Evolutionary conservation across 345 rosid genomes (phyloP), one percentile per base, ranked within the genome.

Genomic region (Abelmoschus esculentus): DNA sequence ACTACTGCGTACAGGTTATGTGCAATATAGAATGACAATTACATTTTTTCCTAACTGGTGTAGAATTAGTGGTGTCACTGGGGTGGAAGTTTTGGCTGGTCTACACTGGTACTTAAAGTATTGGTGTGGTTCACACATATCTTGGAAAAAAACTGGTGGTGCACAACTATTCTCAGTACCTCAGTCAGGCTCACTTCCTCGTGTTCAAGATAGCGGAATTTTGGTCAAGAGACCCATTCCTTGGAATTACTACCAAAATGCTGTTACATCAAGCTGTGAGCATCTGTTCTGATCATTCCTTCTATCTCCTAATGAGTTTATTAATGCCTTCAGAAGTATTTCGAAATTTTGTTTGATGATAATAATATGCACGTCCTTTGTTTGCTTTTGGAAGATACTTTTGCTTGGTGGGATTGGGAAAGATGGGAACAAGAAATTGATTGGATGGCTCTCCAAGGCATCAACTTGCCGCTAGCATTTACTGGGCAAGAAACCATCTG

Each of bases 401-500:
- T 85, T 79, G 86, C 90, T 64, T 88, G 93, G 93, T 85, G 93
- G 93, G 87, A 83, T 76, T 86, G 90, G 89, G 74, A 70, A 82
- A 84, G 93, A 78, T 86, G 90, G 93, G 90, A 86, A 80, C 83
- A 83, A 59, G 90, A 88, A 81, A 86, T 85, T 69, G 90, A 86
- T 72, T 86, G 93, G 93, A 88, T 88, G 93, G 90, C 90, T 75
- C 82, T 88, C 74, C 90, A 86, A 64, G 90, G 93, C 26, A 76
- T 88, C 81, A 88, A 88, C 71, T 70, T 88, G 74, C 93, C 90
- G 0, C 76, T 88, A 72, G 93, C 90, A 67, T 88, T 86, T 79
- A 86, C 93, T 11, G 90, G 89, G 42, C 90, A 88, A 75, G 93
- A 86, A 75, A 76, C 93, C 75, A 83, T 88, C 66, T 86, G 90